Evolutionary conservation across 257 asterid species (phyloP).

Genomic region (Nicotiana tabacum): DNA sequence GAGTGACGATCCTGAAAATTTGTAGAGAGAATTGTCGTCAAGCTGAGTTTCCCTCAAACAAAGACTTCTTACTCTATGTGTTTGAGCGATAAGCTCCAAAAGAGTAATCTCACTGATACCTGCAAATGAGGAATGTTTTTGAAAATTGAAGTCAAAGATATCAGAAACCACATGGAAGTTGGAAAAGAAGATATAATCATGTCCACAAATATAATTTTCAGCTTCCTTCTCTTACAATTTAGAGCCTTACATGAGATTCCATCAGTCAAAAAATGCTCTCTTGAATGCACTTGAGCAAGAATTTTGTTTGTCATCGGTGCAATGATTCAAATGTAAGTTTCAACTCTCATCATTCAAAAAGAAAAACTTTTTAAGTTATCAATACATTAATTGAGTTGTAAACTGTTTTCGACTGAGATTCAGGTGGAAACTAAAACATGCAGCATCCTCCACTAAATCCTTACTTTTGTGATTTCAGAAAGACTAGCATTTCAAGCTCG

Average conservation of each 20-base stretch:
- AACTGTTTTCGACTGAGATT: background rate
- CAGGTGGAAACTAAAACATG: background rate
- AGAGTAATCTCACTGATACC: constrained; percentile 45
- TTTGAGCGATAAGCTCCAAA: constrained; percentile 54
- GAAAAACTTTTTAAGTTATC: background rate
- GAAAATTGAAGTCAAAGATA: constrained; percentile 7
- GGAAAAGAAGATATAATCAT: background rate
- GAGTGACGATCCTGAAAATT: constrained; percentile 58
- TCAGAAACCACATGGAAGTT: background rate
- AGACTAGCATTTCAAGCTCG: constrained; percentile 6
- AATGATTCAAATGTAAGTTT: background rate
- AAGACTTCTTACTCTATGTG: constrained; percentile 49
- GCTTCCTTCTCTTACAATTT: background rate
- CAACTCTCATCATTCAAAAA: background rate
- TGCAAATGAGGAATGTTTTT: constrained; percentile 24
- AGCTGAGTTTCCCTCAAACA: constrained; percentile 64
- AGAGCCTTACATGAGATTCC: background rate
- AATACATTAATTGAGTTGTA: background rate
- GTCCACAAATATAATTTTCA: background rate
- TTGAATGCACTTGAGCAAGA: background rate
- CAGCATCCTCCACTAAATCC: background rate
- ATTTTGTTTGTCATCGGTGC: background rate
- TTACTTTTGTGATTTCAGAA: background rate
- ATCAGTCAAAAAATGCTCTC: background rate
- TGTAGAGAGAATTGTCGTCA: constrained; percentile 47